A percentile compares a stretch with the other conserved stretches of the same genome.
Conservation (phyloP, 2,329 filamentous ascomycete species). For the Aspergillus intermedius region DNA sequence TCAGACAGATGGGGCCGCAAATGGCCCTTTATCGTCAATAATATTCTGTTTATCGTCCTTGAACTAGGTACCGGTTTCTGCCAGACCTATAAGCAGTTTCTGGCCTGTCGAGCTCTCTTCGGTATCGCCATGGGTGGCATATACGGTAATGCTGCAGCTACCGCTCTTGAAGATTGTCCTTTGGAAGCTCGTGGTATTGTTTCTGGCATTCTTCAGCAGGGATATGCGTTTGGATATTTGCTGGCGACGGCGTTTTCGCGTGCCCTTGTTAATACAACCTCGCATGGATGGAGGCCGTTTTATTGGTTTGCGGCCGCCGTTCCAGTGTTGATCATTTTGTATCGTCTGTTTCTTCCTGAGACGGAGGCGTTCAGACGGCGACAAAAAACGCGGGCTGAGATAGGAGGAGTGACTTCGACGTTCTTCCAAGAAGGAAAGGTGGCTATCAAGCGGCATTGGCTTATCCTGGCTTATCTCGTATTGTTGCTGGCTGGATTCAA, state of each 20-base stretch:
- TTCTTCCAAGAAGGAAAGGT: slow-evolving; percentile 73
- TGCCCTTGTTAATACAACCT: slow-evolving; percentile 57
- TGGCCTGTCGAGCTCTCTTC: slow-evolving; percentile 54
- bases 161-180: slow-evolving; percentile 57
- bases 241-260: slow-evolving; percentile 51
- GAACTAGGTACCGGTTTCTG: slow-evolving; percentile 57
- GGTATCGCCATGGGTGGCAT: slow-evolving; percentile 60
- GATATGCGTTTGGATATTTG: slow-evolving; percentile 60
- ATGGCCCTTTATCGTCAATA: slow-evolving; percentile 57
- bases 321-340: slow-evolving; percentile 72
- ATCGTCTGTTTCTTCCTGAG: slow-evolving; percentile 71
- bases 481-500: slow-evolving; percentile 88
- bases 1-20: slow-evolving; percentile 51
- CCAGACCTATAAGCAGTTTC: slow-evolving; percentile 52
- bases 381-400: slow-evolving; percentile 54
- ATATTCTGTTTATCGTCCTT: slow-evolving; percentile 54
- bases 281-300: slow-evolving; percentile 74
- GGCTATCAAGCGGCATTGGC: slow-evolving; percentile 72
- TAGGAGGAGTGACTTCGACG: slow-evolving; percentile 56
- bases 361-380: slow-evolving; percentile 66
- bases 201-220: slow-evolving; percentile 58
- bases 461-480: slow-evolving; percentile 72
- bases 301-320: slow-evolving; percentile 86
- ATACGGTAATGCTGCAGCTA: slow-evolving; percentile 57
- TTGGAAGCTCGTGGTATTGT: slow-evolving; percentile 53